Evolutionary conservation across 305 asterid species (phyloP).

Genomic region (Fraxinus velutina): DNA sequence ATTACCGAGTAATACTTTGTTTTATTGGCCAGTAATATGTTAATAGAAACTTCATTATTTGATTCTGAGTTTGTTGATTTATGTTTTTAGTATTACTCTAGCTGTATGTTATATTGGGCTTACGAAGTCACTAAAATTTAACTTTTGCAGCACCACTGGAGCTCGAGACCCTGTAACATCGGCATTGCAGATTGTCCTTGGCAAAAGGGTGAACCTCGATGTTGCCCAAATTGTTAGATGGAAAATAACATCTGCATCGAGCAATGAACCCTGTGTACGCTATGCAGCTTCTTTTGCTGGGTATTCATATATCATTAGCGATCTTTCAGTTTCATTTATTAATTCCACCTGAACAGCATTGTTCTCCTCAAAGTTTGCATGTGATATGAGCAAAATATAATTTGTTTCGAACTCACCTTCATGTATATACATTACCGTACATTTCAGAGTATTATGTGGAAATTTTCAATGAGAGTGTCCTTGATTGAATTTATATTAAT

Average conservation of each 20-base stretch:
- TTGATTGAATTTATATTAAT: neutral
- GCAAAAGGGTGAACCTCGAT: slow-evolving; percentile 80
- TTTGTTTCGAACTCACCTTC: neutral
- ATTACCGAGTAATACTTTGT: neutral
- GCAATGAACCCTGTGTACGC: slow-evolving; percentile 82
- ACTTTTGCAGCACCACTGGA: slow-evolving; percentile 83
- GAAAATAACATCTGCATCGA: slow-evolving; percentile 60
- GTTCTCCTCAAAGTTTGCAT: neutral
- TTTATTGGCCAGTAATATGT: neutral
- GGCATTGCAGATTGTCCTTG: slow-evolving; percentile 87
- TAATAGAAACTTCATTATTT: neutral
- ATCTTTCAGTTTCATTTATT: slow-evolving; percentile 3
- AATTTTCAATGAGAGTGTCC: neutral
- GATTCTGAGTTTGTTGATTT: neutral
- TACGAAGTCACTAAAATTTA: slow-evolving; percentile 14
- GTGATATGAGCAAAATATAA: neutral
- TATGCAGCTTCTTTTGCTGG: slow-evolving; percentile 99
- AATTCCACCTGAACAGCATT: neutral
- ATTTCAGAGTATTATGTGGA: neutral
- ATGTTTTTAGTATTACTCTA: neutral
- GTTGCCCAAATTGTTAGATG: slow-evolving; percentile 92
- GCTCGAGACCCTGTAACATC: slow-evolving; percentile 91
- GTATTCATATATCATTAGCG: slow-evolving; percentile 43
- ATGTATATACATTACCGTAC: neutral
- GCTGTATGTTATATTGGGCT: slow-evolving; percentile 12